phyloP scores from a whole-genome alignment of 23 red algal species.

The Gracilaria gracilis region DNA sequence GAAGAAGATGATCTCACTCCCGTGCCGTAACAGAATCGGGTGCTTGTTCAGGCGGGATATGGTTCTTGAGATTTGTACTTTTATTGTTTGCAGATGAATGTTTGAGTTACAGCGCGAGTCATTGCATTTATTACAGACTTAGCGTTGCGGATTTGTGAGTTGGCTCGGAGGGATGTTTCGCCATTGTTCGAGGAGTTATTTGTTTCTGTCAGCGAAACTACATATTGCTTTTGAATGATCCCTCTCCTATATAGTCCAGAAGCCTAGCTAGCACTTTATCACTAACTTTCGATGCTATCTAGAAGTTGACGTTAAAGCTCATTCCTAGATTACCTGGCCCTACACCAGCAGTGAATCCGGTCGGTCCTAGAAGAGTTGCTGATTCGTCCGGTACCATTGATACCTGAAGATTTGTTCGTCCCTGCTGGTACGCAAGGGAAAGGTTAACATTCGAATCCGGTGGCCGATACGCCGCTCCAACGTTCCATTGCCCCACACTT shows the following conservation, averaged over 20 bases:
- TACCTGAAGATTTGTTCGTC: constrained; percentile 89
- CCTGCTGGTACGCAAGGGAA: constrained; percentile 94
- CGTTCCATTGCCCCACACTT: constrained; percentile 90
- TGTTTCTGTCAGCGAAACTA: background rate
- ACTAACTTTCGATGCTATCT: constrained; percentile 34
- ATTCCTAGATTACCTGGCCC: constrained; percentile 96
- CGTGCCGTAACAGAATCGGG: background rate
- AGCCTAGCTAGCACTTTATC: constrained; percentile 19
- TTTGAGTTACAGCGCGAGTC: constrained; percentile 20
- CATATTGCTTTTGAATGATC: background rate
- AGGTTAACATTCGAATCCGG: constrained; percentile 98
- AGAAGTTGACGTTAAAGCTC: constrained; percentile 98
- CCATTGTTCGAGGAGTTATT: background rate
- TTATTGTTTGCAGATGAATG: constrained; percentile 10
- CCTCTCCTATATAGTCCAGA: background rate
- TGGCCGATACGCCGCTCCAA: constrained; percentile 97
- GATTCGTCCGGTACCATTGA: constrained; percentile 96
- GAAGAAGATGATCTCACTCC: background rate
- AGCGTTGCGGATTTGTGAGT: background rate
- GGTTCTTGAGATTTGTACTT: constrained; percentile 12
- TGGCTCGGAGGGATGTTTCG: background rate
- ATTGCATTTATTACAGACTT: background rate
- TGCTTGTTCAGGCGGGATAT: background rate
- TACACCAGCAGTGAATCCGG: constrained; percentile 91
- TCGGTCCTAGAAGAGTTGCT: constrained; percentile 86